Base-by-base conservation (phyloP, 1,139 yeast species). In the Lizanozyma gosingica region DNA sequence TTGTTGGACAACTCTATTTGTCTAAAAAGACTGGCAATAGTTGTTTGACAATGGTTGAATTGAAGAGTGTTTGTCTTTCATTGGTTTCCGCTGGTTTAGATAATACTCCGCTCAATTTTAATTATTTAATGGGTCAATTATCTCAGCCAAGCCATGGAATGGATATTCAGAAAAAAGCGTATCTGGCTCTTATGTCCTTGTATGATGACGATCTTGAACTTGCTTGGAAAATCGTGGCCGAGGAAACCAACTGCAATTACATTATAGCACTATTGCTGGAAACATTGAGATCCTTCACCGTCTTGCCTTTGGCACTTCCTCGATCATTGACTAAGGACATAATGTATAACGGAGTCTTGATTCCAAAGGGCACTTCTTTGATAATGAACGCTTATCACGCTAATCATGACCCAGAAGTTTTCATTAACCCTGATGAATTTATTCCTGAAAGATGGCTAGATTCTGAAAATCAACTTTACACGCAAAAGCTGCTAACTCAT, bases 1-100 rank as follows among this genome's bases (percentile, higher is more conserved):
- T 15, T 14, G n/a, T 15, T 6, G 16, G 35, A 33, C 15, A n/a
- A 33, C 8, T n/a, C 6, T 33, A 14, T 33, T n/a, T n/a, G 35
- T 4, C 8, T 14, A 33, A 6, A 14, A 14, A 6, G 8, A 33
- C 4, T 33, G 15, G 32, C 4, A 17, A 27, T 9, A 17, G 8
- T 48, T 48, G 9, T 57, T 57, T 33, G 44, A 52, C 38, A 52
- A 65, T 37, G 32, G 44, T 34, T 2, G 87, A 83, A 51, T 56
- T 81, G 38, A 69, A 70, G 41, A 77, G 86, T 38, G 69, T 81
- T 4, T 82, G 90, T 53, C 60, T 83, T 37, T 80, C 92, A 0
- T 77, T 83, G 81, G 80, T 83, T 0, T 80, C 88, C 48, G 92
- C 92, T 3, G 94, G 94, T 0, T 60, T 83, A 32, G 92, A 83